Base-by-base conservation (phyloP, 2,329 filamentous ascomycete genomes). In the Chaetomiaceae sp. region DNA sequence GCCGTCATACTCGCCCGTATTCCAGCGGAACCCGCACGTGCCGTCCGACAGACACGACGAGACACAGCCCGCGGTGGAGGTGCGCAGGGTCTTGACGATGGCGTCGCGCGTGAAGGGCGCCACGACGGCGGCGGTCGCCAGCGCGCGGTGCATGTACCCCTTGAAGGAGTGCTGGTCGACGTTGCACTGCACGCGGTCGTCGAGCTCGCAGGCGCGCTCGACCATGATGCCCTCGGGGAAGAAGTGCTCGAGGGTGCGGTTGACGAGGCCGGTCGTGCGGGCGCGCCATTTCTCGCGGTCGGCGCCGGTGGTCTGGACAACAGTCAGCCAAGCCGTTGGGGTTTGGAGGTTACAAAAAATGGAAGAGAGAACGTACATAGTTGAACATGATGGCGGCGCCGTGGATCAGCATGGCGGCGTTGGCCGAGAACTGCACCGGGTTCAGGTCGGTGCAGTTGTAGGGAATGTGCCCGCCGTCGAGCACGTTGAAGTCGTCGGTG, bases 381-480 rank as follows among this genome's bases (percentile, higher is more conserved):
- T 86, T 85, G 66, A 83, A 87, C 81, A 87, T 82, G 63, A 78
- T 78, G 2, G 83, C 83, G 1, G 78, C 77, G 2, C 83, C 84
- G 29, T 78, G 72, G 4, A 84, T 63, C 54, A 78, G 81, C 3
- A 82, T 72, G 19, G 79, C 83, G 34, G 80, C 77, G 61, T 81
- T 83, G 65, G 84, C 83, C 0, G 80, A 79, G 71, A 80, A 85
- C 59, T 85, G 80, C 5, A 77, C 70, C 55, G 75, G 72, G 66
- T 80, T 78, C 56, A 81, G 71, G 42, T 73, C 68, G 22, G 74
- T 78, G 64, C 83, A 87, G 62, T 83, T 78, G 29, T 69, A 67
- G 29, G 66, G 66, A 12, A 77, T 73, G 55, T 80, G 71, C 6
- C 72, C 77, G 12, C 83, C 83, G 56, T 87, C 84, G 54, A 77